Base-by-base conservation (phyloP, 805 yeast species). In the Pichia sporocuriosa region DNA sequence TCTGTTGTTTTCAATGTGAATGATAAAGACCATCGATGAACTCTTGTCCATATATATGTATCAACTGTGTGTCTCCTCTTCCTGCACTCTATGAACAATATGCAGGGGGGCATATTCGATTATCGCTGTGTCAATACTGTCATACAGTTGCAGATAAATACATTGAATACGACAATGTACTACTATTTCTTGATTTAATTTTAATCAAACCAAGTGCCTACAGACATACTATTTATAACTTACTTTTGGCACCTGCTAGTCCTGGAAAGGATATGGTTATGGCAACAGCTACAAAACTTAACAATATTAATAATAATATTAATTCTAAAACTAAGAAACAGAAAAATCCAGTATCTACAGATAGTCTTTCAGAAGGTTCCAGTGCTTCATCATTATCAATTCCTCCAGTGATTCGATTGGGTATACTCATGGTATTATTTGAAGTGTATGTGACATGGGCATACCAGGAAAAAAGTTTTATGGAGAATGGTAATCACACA, bases 371-470 rank as follows among this genome's bases (percentile, higher is more conserved):
- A n/a, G n/a, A n/a, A n/a, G n/a, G n/a, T 15, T 13, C 22, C 15
- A 32, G 19, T 4, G 11, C 43, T 9, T 21, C 4, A 11, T 17
- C 37, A 19, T 37, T 33, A 6, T 20, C 32, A n/a, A 42, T 32
- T 15, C 31, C 44, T 21, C 10, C 37, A 24, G 52, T 53, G 13
- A 35, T 65, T n/a, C 62, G 90, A 24, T 61, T 83, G 28, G 63
- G 83, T 50, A 50, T 84, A 3, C 66, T 90, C 29, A 68, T 83
- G 40, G 65, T 84, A 0, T 69, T 93, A 13, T 87, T 90, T 53
- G 97, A 93, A 52, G 90, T 90, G 4, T 93, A 93, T 58, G 61
- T 93, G 39, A 79, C 78, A 1, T 93, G 98, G 97, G 95, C 95
- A 0, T 77, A 81, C 42, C 89, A 84, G 46, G 98, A 90, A 59